Conservation (phyloP, 2,329 filamentous ascomycete genomes). For the Fusarium secorum region DNA sequence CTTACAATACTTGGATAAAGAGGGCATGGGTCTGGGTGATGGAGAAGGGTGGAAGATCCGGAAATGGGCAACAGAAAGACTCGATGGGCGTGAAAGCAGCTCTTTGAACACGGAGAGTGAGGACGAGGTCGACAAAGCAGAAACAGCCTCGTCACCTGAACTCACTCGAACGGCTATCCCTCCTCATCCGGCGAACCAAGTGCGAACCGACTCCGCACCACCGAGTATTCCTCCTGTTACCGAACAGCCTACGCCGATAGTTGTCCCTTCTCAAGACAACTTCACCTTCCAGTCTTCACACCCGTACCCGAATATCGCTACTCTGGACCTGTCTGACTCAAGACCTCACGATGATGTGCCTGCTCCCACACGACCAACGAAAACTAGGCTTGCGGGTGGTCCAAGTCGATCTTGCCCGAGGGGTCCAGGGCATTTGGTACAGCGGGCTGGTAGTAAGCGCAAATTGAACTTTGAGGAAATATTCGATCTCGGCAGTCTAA, state of each 20-base stretch:
- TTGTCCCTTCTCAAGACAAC: conserved; percentile 63
- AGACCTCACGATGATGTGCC: conserved; percentile 51
- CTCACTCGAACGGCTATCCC: conserved; percentile 58
- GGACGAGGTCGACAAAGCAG: conserved; percentile 72
- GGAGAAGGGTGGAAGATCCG: conserved; percentile 75
- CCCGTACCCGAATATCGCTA: conserved; percentile 67
- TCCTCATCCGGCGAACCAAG: conserved; percentile 45
- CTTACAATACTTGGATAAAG: conserved; percentile 82
- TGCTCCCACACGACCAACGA: conserved; percentile 40
- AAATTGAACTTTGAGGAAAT: conserved; percentile 78
- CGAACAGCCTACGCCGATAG: conserved; percentile 50
- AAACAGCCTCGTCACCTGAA: conserved; percentile 66
- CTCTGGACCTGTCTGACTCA: conserved; percentile 65
- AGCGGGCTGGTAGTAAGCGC: conserved; percentile 74
- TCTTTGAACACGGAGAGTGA: conserved; percentile 69
- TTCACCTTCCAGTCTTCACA: conserved; percentile 77
- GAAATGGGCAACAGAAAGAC: conserved; percentile 72
- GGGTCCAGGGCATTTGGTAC: conserved; percentile 59
- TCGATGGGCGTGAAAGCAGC: conserved; percentile 67
- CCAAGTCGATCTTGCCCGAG: conserved; percentile 39
- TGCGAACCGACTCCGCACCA: conserved; percentile 40
- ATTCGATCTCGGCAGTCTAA: conserved; percentile 70
- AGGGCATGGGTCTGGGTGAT: conserved; percentile 78
- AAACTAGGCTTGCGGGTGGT: conserved; percentile 41
- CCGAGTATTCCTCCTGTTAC: conserved; percentile 39